Evolutionary conservation across 306 rosid genomes (phyloP).

Genomic region (Aeschynomene evenia): DNA sequence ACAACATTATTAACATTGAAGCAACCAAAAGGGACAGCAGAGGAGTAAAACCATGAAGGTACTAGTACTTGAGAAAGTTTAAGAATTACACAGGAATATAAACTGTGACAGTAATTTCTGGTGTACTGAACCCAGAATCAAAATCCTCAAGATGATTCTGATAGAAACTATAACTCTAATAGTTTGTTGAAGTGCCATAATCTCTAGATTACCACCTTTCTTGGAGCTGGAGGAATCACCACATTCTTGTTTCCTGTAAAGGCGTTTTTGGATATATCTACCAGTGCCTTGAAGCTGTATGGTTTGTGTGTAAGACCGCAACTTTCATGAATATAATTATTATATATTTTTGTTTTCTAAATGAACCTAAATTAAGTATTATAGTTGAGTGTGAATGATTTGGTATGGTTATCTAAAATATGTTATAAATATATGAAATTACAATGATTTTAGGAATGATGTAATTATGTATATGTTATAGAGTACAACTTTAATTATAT

Average conservation of each 20-base stretch:
- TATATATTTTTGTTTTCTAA: no score
- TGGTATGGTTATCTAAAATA: no score
- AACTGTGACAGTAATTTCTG: neutral
- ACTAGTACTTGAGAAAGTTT: neutral
- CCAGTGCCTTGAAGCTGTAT: slow-evolving; percentile 73
- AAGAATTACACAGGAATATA: slow-evolving; percentile 5
- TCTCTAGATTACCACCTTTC: slow-evolving; percentile 50
- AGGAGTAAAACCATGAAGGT: neutral
- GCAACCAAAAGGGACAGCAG: neutral
- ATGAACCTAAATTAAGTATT: no score
- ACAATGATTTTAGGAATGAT: no score
- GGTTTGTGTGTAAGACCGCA: no score
- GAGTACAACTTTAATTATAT: no score
- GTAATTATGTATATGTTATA: no score
- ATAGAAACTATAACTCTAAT: slow-evolving; percentile 31
- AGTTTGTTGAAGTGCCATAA: slow-evolving; percentile 11
- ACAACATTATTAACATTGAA: neutral
- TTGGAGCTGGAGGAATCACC: slow-evolving; percentile 58
- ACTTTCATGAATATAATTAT: no score
- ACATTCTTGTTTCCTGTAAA: slow-evolving; percentile 84
- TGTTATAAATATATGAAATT: no score
- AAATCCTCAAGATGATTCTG: slow-evolving; percentile 20
- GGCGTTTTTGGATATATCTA: slow-evolving; percentile 65
- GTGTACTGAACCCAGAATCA: neutral
- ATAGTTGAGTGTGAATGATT: no score